A percentile compares a stretch with the other conserved stretches of the same genome.
Evolutionary conservation across 2,329 filamentous ascomycete genomes (phyloP).

Genomic region (Lizonia empirigonia): DNA sequence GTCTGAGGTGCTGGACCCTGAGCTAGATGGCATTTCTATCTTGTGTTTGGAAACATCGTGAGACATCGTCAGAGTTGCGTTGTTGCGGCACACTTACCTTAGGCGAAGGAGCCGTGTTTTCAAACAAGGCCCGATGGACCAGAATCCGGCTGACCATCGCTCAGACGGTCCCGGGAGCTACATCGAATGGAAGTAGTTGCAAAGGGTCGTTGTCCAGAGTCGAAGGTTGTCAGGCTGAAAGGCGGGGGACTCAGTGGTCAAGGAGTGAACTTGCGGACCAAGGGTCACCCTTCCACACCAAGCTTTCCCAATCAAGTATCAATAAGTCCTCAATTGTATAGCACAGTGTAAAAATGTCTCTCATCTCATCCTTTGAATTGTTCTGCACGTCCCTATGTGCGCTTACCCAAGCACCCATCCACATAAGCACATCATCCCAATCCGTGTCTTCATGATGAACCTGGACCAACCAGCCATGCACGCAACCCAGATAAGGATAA

Average conservation of each 20-base stretch:
- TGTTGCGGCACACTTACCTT: background rate
- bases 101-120: background rate
- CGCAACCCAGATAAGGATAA: constrained; percentile 11
- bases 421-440: constrained; percentile 5
- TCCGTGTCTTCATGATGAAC: constrained; percentile 5
- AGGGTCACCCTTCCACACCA: background rate
- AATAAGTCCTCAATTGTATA: background rate
- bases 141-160: background rate
- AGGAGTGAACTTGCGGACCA: constrained; percentile 3
- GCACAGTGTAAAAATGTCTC: background rate
- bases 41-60: background rate
- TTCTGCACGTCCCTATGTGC: constrained; percentile 5
- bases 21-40: background rate
- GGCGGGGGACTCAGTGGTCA: background rate
- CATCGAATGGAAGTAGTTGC: background rate
- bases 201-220: background rate
- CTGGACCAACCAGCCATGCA: constrained; percentile 11
- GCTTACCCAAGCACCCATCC: constrained; percentile 10
- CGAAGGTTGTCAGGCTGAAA: background rate
- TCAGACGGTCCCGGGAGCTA: background rate
- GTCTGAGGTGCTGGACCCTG: constrained; percentile 4
- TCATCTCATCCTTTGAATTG: constrained; percentile 6
- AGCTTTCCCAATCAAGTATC: background rate
- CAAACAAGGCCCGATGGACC: background rate
- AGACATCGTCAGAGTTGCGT: background rate